Evolutionary conservation across 177 flowering plant genomes (phyloP).

Genomic region (Vitis hybrid): DNA sequence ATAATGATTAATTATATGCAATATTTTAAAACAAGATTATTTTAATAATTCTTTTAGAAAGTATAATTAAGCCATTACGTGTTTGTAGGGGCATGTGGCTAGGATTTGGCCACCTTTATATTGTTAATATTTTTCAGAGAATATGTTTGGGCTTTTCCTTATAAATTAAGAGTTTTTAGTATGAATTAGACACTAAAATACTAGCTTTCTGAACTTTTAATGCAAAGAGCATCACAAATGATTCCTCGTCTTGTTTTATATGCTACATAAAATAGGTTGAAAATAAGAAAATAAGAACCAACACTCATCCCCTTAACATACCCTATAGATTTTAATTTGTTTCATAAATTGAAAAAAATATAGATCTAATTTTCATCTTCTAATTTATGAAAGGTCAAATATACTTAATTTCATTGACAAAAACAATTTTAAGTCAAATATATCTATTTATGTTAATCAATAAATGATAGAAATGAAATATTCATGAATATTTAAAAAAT

Average conservation of each 20-base stretch:
- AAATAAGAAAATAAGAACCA: too few relatives aligned
- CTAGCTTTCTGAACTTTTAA: slow-evolving; percentile 7
- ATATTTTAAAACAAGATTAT: not conserved
- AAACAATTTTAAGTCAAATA: too few relatives aligned
- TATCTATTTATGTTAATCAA: too few relatives aligned
- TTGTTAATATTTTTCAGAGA: slow-evolving; percentile 14
- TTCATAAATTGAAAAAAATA: too few relatives aligned
- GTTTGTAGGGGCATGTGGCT: slow-evolving; percentile 26
- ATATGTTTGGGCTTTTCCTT: not conserved
- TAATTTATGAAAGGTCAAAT: too few relatives aligned
- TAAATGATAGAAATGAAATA: too few relatives aligned
- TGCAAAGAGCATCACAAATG: not conserved
- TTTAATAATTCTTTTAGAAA: slow-evolving; percentile 24
- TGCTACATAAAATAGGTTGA: too few relatives aligned
- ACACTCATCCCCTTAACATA: too few relatives aligned
- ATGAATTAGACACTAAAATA: not conserved
- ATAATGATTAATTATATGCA: not conserved
- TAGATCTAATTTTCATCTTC: too few relatives aligned
- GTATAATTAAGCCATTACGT: not conserved
- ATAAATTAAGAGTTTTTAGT: slow-evolving; percentile 2
- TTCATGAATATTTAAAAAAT: too few relatives aligned
- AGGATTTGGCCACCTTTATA: slow-evolving; percentile 27
- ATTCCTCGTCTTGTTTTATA: not conserved
- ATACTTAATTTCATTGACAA: too few relatives aligned
- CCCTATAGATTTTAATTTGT: not conserved